Evolutionary conservation across 352 stramenopile genomes (phyloP).

Genomic region (Globisporangium takayamanum): DNA sequence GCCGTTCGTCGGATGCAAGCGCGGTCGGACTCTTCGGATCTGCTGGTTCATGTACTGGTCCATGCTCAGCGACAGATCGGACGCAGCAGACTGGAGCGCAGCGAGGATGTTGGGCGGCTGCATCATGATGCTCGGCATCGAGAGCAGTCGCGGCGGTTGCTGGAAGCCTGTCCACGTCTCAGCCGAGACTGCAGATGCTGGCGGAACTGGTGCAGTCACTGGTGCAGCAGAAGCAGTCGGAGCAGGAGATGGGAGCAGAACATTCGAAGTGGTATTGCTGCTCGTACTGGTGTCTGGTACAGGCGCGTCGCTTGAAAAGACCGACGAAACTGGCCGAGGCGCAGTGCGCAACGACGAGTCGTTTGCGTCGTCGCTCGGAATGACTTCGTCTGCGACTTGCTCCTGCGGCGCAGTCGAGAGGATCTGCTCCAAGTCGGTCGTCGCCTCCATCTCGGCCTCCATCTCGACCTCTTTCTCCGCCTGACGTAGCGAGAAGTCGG

Average conservation of each 20-base stretch:
- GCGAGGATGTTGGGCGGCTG: conserved; percentile 50
- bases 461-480: conserved; percentile 83
- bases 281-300: conserved; percentile 1
- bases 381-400: conserved; percentile 34
- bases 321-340: conserved; percentile 21
- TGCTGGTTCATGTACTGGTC: conserved; percentile 82
- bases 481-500: conserved; percentile 90
- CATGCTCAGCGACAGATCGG: conserved; percentile 60
- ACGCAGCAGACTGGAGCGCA: conserved; percentile 50
- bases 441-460: conserved; percentile 69
- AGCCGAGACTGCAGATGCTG: conserved; percentile 5
- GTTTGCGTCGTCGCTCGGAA: conserved; percentile 55
- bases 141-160: conserved; percentile 10
- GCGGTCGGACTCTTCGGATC: conserved; percentile 68
- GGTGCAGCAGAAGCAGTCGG: background rate
- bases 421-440: conserved; percentile 70
- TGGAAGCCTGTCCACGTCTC: conserved; percentile 11
- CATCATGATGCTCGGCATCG: conserved; percentile 25
- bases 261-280: background rate
- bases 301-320: background rate
- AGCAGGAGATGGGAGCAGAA: too few relatives aligned
- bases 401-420: conserved; percentile 61
- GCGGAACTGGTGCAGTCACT: conserved; percentile 2
- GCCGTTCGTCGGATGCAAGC: conserved; percentile 28
- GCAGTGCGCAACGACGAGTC: conserved; percentile 44